Conservation (phyloP, 495 filamentous ascomycete genomes). For the Arthonia radiata region DNA sequence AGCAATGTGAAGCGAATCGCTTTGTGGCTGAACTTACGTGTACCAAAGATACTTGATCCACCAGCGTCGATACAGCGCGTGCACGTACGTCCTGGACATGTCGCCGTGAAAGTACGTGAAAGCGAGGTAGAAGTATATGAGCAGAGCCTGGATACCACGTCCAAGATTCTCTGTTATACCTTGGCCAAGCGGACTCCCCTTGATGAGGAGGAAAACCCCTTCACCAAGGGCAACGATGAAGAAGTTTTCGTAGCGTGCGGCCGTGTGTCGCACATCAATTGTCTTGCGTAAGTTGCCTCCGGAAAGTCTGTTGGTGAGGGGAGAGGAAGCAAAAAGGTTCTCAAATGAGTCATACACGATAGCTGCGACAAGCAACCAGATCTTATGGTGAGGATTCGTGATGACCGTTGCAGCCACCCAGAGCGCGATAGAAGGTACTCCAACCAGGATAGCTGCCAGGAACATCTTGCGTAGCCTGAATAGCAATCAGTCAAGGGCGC, state of each 20-base stretch:
- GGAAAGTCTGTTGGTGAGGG: constrained; percentile 1
- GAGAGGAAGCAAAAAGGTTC: no score
- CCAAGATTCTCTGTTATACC: constrained; percentile 7
- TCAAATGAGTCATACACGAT: no score
- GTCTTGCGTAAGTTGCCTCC: constrained; percentile 3
- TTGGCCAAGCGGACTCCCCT: constrained; percentile 9
- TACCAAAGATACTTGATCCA: constrained; percentile 10
- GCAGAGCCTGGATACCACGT: constrained; percentile 6
- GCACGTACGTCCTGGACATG: constrained; percentile 8
- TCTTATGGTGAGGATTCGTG: no score
- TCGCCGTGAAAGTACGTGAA: constrained; percentile 12
- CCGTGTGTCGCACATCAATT: constrained; percentile 2
- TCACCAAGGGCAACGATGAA: constrained; percentile 9
- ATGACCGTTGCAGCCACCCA: no score
- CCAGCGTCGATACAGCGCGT: constrained; percentile 10
- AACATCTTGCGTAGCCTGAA: no score
- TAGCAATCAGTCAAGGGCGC: no score
- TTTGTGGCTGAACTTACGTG: no score
- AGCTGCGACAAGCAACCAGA: no score
- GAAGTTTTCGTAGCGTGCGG: constrained; percentile 7
- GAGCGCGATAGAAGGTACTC: no score
- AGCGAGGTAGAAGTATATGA: constrained; percentile 9
- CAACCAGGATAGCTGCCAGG: no score
- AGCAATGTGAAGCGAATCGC: neutral
- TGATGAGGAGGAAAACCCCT: constrained; percentile 10